Percentiles rank a stretch among this genome's conserved stretches.
phyloP scores from a whole-genome alignment of 148 eudicot species.

The Nepenthes mirabilis region DNA sequence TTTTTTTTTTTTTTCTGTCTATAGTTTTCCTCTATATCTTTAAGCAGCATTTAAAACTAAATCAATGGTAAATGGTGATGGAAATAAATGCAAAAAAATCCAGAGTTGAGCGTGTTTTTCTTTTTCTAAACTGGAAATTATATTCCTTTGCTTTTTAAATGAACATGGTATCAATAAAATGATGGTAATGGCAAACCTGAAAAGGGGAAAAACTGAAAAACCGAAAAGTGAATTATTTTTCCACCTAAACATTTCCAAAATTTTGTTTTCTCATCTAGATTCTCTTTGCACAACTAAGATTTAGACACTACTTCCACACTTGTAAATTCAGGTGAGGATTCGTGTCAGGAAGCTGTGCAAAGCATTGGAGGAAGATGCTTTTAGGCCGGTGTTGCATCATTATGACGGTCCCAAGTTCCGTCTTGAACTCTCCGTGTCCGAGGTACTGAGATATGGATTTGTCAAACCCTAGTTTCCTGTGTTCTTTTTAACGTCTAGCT shows the following conservation, averaged over 20 bases:
- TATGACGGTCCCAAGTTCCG: constrained; percentile 99
- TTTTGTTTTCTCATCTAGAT: background rate
- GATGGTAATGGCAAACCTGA: too few species aligned
- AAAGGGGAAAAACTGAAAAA: too few species aligned
- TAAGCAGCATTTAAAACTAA: too few species aligned
- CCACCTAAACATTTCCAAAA: constrained; percentile 72
- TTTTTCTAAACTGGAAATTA: too few species aligned
- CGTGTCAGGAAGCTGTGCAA: constrained; percentile 75
- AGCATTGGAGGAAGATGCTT: constrained; percentile 93
- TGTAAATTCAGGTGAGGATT: constrained; percentile 55
- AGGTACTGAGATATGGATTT: constrained; percentile 27
- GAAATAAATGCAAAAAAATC: too few species aligned
- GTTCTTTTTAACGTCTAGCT: background rate
- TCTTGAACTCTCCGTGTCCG: constrained; percentile 87
- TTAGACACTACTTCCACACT: background rate
- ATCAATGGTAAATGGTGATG: too few species aligned
- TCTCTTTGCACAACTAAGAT: background rate
- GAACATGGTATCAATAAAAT: too few species aligned
- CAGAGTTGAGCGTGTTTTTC: too few species aligned
- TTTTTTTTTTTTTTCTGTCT: too few species aligned
- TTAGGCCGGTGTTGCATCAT: constrained; percentile 98
- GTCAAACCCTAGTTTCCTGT: background rate
- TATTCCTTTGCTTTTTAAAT: too few species aligned
- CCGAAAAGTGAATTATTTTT: constrained; percentile 76
- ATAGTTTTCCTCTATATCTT: too few species aligned